These are phyloP conservation scores for Tieghemiomyces parasiticus DNA, from an alignment of 192 early-diverging fungal species.

Conservation along the genomic window DNA sequence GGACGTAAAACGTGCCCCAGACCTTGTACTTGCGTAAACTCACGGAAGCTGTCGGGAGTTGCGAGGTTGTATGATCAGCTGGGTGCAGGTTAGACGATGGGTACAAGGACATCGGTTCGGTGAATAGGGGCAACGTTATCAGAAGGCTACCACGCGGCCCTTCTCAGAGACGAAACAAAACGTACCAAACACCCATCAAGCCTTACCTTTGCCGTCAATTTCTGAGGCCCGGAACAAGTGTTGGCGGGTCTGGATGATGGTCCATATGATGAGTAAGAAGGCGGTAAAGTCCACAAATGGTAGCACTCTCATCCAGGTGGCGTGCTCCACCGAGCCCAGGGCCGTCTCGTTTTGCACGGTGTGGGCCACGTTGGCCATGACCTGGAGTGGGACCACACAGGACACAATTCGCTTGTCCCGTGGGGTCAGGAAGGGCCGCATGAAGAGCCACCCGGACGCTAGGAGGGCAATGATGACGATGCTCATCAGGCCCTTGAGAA, in stretches of 20 bases:
- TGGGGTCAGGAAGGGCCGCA: conserved; percentile 34
- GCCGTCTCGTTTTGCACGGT: conserved; percentile 29
- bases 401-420: conserved; percentile 37
- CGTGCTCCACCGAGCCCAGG: conserved; percentile 32
- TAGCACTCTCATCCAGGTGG: conserved; percentile 31
- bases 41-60: conserved; percentile 25
- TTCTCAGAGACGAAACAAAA: too few relatives aligned
- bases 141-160: too few relatives aligned
- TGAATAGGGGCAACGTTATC: too few relatives aligned
- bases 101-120: too few relatives aligned
- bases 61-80: too few relatives aligned
- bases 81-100: too few relatives aligned
- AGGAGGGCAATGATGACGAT: conserved; percentile 34
- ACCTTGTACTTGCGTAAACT: conserved; percentile 32
- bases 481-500: conserved; percentile 32
- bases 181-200: background rate
- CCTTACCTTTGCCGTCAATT: conserved; percentile 33
- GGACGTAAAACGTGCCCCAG: conserved; percentile 36
- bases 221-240: conserved; percentile 26
- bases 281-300: conserved; percentile 30
- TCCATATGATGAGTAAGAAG: conserved; percentile 30
- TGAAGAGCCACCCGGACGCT: conserved; percentile 42
- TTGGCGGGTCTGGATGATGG: conserved; percentile 35
- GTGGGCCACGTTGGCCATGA: conserved; percentile 31
- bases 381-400: conserved; percentile 32